Base-by-base conservation (phyloP, 495 filamentous ascomycete species). In the Aspergillus panamensis region DNA sequence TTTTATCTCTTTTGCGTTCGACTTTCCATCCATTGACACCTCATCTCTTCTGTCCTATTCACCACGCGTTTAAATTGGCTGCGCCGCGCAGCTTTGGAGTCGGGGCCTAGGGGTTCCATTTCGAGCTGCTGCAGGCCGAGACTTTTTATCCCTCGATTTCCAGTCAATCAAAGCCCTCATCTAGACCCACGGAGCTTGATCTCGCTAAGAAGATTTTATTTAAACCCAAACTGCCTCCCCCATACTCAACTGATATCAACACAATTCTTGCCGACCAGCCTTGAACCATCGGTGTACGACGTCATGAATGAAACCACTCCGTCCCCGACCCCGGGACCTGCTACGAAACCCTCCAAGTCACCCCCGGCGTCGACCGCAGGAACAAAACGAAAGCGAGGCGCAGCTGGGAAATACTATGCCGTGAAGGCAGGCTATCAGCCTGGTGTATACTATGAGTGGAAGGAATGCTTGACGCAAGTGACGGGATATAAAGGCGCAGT, bases 371-470 rank as follows among this genome's bases (percentile, higher is more conserved):
- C 80, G 17, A 74, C 77, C 6, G 71, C 74, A 13, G 83, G 83
- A 21, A 73, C 75, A 42, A 91, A 91, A 65, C 77, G 88, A 57
- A 92, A 92, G 72, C 72, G 86, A 53, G 67, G 63, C 5, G 61
- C 76, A 4, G 69, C 78, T 30, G 75, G 79, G 55, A 96, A 94
- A 73, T 96, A 86, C 73, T 98, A 97, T 70, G 91, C 88, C 12
- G 94, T 98, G 21, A 85, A 86, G 39, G 79, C 76, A 19, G 94
- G 94, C 8, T 79, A 82, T 57, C 82, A 76, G 25, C 91, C 94
- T 1, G 94, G 91, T 5, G 84, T 98, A n/a, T 98, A 96, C 71
- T 81, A 84, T 63, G 85, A 74, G 48, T 98, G 90, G 89, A 70
- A 73, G 16, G 88, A 94, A 51, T 96, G 91, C 66, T 75, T 93